Conservation (phyloP, 2,329 filamentous ascomycete genomes). For the Akanthomyces uredinophilus region DNA sequence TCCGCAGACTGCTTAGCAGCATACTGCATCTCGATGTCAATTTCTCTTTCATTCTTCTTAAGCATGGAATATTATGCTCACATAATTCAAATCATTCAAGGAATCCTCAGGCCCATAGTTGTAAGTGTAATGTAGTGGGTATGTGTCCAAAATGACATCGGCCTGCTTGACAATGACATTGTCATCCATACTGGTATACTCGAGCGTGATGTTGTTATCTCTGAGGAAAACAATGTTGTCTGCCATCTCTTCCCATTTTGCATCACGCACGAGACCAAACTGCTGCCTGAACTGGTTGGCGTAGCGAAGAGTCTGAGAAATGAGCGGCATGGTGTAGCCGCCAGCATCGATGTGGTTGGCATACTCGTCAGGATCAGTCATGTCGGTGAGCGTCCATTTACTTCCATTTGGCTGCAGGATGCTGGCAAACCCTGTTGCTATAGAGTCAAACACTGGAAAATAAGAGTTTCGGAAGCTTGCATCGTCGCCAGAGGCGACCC, state of each 20-base stretch:
- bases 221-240: slow-evolving; percentile 19
- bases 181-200: slow-evolving; percentile 63
- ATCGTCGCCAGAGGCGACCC: slow-evolving; percentile 23
- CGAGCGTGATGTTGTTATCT: slow-evolving; percentile 47
- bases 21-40: slow-evolving; percentile 23
- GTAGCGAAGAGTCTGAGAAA: slow-evolving; percentile 48
- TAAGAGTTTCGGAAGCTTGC: slow-evolving; percentile 28
- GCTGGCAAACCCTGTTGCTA: slow-evolving; percentile 57
- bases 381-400: slow-evolving; percentile 50
- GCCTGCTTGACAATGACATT: slow-evolving; percentile 63
- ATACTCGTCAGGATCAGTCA: slow-evolving; percentile 70
- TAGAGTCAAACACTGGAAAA: slow-evolving; percentile 59
- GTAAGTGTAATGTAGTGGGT: slow-evolving; percentile 56
- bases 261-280: slow-evolving; percentile 49
- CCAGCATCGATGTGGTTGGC: slow-evolving; percentile 62
- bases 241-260: slow-evolving; percentile 30
- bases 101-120: slow-evolving; percentile 20
- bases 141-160: slow-evolving; percentile 62
- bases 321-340: slow-evolving; percentile 63
- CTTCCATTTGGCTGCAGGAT: slow-evolving; percentile 56
- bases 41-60: slow-evolving; percentile 54
- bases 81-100: slow-evolving; percentile 21
- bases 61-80: slow-evolving; percentile 32
- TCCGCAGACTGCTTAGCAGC: slow-evolving; percentile 39
- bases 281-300: slow-evolving; percentile 53